A percentile compares a stretch with the other conserved stretches of the same genome.
phyloP scores from a whole-genome alignment of 805 yeast genomes.

The Millerago galiae region DNA sequence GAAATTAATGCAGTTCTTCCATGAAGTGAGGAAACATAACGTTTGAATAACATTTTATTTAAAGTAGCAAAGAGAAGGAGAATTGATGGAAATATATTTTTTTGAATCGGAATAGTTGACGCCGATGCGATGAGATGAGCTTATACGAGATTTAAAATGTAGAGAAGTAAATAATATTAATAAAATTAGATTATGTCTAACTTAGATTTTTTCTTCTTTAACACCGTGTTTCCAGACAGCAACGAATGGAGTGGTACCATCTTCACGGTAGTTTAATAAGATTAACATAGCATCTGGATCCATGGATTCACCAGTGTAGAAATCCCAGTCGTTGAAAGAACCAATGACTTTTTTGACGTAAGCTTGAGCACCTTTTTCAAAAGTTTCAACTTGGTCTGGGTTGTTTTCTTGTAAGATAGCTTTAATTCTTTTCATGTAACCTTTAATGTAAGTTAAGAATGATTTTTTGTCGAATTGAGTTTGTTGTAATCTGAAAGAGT shows the following conservation, averaged over 20 bases:
- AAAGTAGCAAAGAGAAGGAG: too few relatives aligned
- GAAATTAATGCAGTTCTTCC: conserved; percentile 47
- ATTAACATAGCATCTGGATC: conserved; percentile 99
- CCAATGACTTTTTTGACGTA: conserved; percentile 95
- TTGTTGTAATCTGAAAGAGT: conserved; percentile 97
- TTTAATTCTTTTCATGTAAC: conserved; percentile 97
- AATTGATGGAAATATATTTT: too few relatives aligned
- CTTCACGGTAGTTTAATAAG: conserved; percentile 99
- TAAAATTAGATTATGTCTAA: background rate
- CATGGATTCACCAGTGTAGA: conserved; percentile 99
- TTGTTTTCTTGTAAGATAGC: conserved; percentile 78
- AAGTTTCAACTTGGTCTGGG: conserved; percentile 82
- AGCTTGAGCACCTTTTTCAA: conserved; percentile 96
- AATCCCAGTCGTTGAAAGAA: conserved; percentile 98
- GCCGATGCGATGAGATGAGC: too few relatives aligned
- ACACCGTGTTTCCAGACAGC: conserved; percentile 99
- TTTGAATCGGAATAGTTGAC: too few relatives aligned
- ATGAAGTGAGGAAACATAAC: conserved; percentile 3
- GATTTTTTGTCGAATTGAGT: conserved; percentile 98
- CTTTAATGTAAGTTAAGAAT: conserved; percentile 93
- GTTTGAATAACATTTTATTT: conserved; percentile 1
- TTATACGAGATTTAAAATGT: too few relatives aligned
- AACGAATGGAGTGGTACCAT: conserved; percentile 96
- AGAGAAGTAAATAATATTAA: background rate
- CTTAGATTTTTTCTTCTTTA: conserved; percentile 81